Conservation (phyloP, 805 yeast species). For the Candida pini region DNA sequence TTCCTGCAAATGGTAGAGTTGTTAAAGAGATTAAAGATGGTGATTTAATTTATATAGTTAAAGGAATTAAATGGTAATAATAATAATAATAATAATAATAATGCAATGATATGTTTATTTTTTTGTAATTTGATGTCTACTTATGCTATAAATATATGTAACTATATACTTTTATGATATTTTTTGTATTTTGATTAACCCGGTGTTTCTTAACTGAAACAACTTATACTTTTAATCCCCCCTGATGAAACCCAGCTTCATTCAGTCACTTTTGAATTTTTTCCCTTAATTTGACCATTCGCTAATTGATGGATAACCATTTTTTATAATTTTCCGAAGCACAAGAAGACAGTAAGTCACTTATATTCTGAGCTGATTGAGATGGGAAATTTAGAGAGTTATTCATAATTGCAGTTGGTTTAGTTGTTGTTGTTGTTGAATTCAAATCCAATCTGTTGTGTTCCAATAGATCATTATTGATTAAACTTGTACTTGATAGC, state of each 20-base stretch:
- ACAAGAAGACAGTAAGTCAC: constrained; percentile 23
- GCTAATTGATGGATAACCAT: constrained; percentile 27
- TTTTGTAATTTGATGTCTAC: no score
- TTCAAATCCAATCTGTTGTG: constrained; percentile 27
- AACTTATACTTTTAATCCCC: neutral
- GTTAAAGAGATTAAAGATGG: constrained; percentile 39
- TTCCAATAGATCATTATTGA: constrained; percentile 26
- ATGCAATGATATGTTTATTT: neutral
- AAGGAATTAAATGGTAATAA: constrained; percentile 34
- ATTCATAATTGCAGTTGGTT: no score
- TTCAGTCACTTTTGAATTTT: neutral
- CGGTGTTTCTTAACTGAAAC: neutral
- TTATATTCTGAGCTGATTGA: constrained; percentile 20
- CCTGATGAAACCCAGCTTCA: no score
- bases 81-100: neutral
- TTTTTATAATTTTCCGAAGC: constrained; percentile 28
- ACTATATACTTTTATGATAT: neutral
- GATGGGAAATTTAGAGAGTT: no score
- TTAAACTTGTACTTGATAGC: constrained; percentile 14
- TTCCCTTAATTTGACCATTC: no score
- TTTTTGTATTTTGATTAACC: neutral
- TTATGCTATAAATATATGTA: neutral
- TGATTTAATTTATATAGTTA: constrained; percentile 46
- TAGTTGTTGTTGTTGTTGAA: constrained; percentile 2
- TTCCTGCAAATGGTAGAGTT: constrained; percentile 36